Evolutionary conservation across 1,139 yeast genomes (phyloP).

Genomic region (Zygosaccharomyces pseudobailii): DNA sequence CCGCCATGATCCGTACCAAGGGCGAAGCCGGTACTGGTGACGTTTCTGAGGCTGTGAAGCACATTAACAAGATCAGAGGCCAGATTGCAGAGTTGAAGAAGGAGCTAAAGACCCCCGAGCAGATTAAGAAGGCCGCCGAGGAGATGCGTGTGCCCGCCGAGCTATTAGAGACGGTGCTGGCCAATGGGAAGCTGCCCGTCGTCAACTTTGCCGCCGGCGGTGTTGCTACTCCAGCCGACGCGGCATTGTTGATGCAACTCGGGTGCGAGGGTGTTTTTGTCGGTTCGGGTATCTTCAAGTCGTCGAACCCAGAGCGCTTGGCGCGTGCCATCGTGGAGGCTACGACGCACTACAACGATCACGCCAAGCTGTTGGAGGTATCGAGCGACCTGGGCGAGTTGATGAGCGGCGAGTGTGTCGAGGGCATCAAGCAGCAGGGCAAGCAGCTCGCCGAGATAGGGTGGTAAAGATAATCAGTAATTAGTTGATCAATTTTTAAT

Average conservation of each 20-base stretch:
- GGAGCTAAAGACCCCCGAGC: constrained; percentile 44
- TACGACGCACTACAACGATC: constrained; percentile 68
- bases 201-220: constrained; percentile 92
- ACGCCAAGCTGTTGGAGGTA: constrained; percentile 59
- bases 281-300: constrained; percentile 82
- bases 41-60: constrained; percentile 79
- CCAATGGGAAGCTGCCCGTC: constrained; percentile 67
- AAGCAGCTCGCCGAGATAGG: constrained; percentile 28
- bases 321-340: constrained; percentile 82
- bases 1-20: constrained; percentile 83
- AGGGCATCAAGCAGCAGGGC: constrained; percentile 20
- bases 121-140: constrained; percentile 49
- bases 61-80: constrained; percentile 54
- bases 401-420: constrained; percentile 29
- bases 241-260: constrained; percentile 82
- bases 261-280: constrained; percentile 93
- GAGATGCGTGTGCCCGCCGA: constrained; percentile 58
- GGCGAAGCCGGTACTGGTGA: constrained; percentile 93
- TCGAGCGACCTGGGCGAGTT: constrained; percentile 64
- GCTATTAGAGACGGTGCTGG: constrained; percentile 48
- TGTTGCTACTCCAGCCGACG: constrained; percentile 86
- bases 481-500: neutral
- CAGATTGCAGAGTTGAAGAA: constrained; percentile 42
- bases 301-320: constrained; percentile 59
- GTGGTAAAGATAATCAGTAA: constrained; percentile 16